phyloP scores from a whole-genome alignment of 805 yeast species.

The Candida railenensis region DNA sequence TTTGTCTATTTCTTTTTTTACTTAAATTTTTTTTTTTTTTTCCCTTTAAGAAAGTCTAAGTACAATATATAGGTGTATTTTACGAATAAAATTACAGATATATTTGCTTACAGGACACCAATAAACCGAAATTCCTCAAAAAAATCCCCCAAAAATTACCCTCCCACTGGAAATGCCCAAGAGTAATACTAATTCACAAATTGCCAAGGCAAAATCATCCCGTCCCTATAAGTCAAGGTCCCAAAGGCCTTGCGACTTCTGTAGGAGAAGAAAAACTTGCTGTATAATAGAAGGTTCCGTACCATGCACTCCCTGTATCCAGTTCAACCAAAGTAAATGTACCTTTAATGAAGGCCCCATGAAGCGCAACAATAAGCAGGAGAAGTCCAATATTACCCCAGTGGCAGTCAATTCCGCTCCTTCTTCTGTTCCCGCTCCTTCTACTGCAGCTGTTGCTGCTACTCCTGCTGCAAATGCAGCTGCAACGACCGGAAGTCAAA shows the following conservation, averaged over 20 bases:
- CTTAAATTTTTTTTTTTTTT: not conserved
- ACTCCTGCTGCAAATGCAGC: slow-evolving; percentile 11
- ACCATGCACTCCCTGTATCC: slow-evolving; percentile 30
- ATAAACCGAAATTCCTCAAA: no score
- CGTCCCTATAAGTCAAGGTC: slow-evolving; percentile 34
- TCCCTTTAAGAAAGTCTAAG: not conserved
- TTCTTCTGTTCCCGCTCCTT: slow-evolving; percentile 24
- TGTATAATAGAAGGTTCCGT: slow-evolving; percentile 31
- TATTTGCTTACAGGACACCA: not conserved
- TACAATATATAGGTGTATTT: no score
- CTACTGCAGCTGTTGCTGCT: slow-evolving; percentile 13
- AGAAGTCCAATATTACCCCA: slow-evolving; percentile 27
- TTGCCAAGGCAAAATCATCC: slow-evolving; percentile 15
- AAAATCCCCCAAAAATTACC: no score
- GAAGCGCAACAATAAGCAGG: slow-evolving; percentile 9
- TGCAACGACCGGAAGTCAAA: slow-evolving; percentile 2
- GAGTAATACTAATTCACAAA: not conserved
- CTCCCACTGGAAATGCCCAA: no score
- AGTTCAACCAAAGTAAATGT: slow-evolving; percentile 26
- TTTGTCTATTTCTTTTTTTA: not conserved
- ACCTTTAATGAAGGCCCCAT: slow-evolving; percentile 32
- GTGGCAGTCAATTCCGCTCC: slow-evolving; percentile 13
- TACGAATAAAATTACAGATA: not conserved
- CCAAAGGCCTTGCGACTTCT: slow-evolving; percentile 35
- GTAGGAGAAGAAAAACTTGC: slow-evolving; percentile 33